phyloP scores from a whole-genome alignment of 371 early-diverging fungal species.

The Lichtheimia hyalospora region DNA sequence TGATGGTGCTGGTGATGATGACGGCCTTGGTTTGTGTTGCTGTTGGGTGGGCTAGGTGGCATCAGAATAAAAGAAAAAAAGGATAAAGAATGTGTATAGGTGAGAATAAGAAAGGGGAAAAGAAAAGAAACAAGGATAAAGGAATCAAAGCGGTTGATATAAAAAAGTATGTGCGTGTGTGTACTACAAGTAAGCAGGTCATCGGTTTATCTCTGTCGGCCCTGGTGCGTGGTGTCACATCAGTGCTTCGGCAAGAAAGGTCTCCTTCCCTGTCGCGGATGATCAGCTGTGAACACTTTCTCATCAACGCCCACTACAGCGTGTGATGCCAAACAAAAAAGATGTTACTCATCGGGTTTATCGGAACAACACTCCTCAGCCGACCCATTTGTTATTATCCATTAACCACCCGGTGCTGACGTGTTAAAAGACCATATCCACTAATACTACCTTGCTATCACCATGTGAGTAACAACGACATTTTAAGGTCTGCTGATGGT shows the following conservation, averaged over 20 bases:
- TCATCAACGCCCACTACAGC: too few relatives aligned
- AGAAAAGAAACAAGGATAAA: too few relatives aligned
- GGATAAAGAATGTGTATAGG: constrained; percentile 5
- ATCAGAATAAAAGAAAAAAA: constrained; percentile 9
- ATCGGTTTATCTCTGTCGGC: constrained; percentile 3
- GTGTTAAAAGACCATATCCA: too few relatives aligned
- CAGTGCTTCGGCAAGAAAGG: constrained; percentile 1
- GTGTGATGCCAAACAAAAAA: too few relatives aligned
- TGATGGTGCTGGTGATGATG: constrained; percentile 6
- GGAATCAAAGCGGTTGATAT: too few relatives aligned
- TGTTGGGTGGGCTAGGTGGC: constrained; percentile 23
- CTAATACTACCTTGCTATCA: too few relatives aligned
- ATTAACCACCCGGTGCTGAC: too few relatives aligned
- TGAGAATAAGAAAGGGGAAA: neutral
- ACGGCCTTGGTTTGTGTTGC: neutral
- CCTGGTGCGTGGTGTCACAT: constrained; percentile 1
- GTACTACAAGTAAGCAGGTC: neutral
- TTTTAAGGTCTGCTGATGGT: too few relatives aligned
- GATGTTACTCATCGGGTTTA: too few relatives aligned
- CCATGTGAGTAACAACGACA: too few relatives aligned
- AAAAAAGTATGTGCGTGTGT: neutral
- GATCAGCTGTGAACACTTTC: neutral
- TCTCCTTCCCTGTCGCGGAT: neutral
- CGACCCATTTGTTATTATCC: too few relatives aligned
- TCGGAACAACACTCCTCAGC: too few relatives aligned